Base-by-base conservation (phyloP, 495 filamentous ascomycete species). In the Lasiosphaeria miniovina region DNA sequence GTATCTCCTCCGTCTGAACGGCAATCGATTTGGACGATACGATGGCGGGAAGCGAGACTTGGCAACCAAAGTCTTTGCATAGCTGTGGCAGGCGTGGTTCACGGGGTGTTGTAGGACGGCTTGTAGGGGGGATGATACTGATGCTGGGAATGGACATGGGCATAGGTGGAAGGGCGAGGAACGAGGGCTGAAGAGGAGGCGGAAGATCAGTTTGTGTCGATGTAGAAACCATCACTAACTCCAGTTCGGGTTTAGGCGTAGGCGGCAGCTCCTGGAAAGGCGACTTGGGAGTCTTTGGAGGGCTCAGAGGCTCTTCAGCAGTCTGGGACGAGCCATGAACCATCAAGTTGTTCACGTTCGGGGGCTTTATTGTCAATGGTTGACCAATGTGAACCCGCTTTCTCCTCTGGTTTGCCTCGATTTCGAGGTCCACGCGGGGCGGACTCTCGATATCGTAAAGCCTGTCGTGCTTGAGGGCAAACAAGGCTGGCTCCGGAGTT, bases 1-100 rank as follows among this genome's bases (percentile, higher is more conserved):
- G 78, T 61, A 96, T 96, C 61, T 88, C 87, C 57, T 97, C 91
- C 9, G 94, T 98, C 77, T 98, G 95, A 48, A 96, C 84, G 4
- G 89, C 86, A 15, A 83, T 65, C 14, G 91, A 90, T 46, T 82
- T 82, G 11, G 84, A 86, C 6, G 78, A 67, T 11, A 72, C 65
- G 58, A 71, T 64, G 64, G 64, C 60, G 12, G 73, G 59, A 41
- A 82, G 64, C 9, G 74, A 74, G 36, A 81, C 80, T 57, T 84
- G 82, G 61, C 80, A 83, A n/a, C 80, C 81, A 36, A 79, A 71
- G 67, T 85, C 80, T 58, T 82, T 86, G 59, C 71, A 71, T 59
- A 82, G 70, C 59, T 79, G 82, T 40, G 83, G 83, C 32, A 83
- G 75, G 4, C 74, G 68, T 32, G 81, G 77, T 61, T 82, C 78